Evolutionary conservation across 2,329 filamentous ascomycete species (phyloP).

Genomic region (Curvularia sp.): DNA sequence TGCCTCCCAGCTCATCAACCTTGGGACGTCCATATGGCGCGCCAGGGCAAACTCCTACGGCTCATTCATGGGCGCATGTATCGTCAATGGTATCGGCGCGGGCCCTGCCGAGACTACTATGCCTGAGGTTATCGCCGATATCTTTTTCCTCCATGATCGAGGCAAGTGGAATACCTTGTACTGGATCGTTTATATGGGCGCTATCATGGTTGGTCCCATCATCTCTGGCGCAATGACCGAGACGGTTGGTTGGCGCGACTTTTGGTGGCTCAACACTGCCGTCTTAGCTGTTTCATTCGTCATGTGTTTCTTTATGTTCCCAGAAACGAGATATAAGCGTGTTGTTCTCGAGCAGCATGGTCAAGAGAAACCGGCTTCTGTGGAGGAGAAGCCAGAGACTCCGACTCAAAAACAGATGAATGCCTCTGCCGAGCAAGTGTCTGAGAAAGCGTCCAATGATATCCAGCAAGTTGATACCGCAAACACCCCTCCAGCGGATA

Average conservation of each 20-base stretch:
- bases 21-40: constrained; percentile 64
- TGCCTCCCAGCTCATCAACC: constrained; percentile 59
- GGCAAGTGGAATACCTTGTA: constrained; percentile 69
- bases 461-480: constrained; percentile 37
- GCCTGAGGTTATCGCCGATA: constrained; percentile 68
- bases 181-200: constrained; percentile 68
- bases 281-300: constrained; percentile 59
- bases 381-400: constrained; percentile 31
- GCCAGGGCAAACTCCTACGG: constrained; percentile 64
- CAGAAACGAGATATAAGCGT: constrained; percentile 68
- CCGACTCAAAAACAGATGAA: constrained; percentile 20
- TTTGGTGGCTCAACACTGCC: constrained; percentile 71
- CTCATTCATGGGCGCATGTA: constrained; percentile 69
- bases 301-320: constrained; percentile 65
- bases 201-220: constrained; percentile 65
- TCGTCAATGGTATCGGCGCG: constrained; percentile 68
- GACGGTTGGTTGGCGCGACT: constrained; percentile 65
- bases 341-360: constrained; percentile 41
- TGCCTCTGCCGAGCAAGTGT: constrained; percentile 26
- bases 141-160: constrained; percentile 70
- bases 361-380: constrained; percentile 6
- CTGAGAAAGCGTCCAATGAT: constrained; percentile 32
- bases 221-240: constrained; percentile 67
- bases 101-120: constrained; percentile 69
- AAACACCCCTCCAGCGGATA: constrained; percentile 25